These are phyloP conservation scores for Dictyostelium brefeldianum DNA, from an alignment of 78 protist genomes.

Conservation along the genomic window DNA sequence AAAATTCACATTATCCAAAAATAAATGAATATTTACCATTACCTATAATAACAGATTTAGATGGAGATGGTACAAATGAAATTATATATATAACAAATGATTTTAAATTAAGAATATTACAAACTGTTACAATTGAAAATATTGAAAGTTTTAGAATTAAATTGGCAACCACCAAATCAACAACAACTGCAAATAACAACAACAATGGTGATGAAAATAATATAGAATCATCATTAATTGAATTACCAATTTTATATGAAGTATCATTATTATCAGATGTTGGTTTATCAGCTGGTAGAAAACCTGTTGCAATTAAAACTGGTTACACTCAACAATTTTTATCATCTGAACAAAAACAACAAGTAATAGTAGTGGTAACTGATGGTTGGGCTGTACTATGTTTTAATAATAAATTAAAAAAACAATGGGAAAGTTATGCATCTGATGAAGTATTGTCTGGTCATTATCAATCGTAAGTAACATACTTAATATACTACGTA, in stretches of 20 bases:
- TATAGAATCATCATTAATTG: neutral
- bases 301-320: constrained; percentile 45
- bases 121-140: neutral
- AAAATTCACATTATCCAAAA: constrained; percentile 79
- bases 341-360: neutral
- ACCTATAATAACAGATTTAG: constrained; percentile 77
- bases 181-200: too few species aligned
- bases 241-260: constrained; percentile 18
- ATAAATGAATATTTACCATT: constrained; percentile 52
- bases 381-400: constrained; percentile 56
- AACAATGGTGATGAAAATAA: neutral
- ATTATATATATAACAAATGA: constrained; percentile 71
- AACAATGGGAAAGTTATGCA: constrained; percentile 61
- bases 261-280: constrained; percentile 61
- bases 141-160: neutral
- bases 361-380: constrained; percentile 58
- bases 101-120: constrained; percentile 47
- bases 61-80: constrained; percentile 82
- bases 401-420: constrained; percentile 44
- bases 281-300: constrained; percentile 74
- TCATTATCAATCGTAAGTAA: constrained; percentile 55
- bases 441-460: constrained; percentile 29
- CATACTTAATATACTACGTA: too few species aligned
- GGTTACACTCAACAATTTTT: constrained; percentile 31
- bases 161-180: neutral